Evolutionary conservation across 331 rosid species (phyloP), one percentile per base, ranked within the genome.

Genomic region (Saraca asoca): DNA sequence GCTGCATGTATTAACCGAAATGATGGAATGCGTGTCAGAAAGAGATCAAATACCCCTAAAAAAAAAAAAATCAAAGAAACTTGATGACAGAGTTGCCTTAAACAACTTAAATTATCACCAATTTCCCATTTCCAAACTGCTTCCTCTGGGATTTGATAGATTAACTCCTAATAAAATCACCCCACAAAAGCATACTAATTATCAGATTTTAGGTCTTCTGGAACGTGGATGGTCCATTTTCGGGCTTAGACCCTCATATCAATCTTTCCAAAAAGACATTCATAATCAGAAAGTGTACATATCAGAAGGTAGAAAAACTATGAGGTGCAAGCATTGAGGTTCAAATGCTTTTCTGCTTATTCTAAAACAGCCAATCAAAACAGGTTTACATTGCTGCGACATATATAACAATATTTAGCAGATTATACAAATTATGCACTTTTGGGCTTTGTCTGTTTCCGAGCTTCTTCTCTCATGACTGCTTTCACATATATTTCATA

Each of bases 401-500:
- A 33, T 54, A 63, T 42, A 51, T 29, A 73, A 44, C 48, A 64
- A 55, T 64, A 49, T 34, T 54, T 53, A 54, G 33, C 66, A 73
- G 51, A 50, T 55, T 37, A 50, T 64, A 64, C 35, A 29, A 19
- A 24, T 54, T 50, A 57, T 16, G 71, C 73, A 52, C 70, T 68
- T 16, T 51, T 45, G 43, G 66, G 60, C 46, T 43, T 11, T 10
- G 76, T 81, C 53, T 79, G 70, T 58, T 76, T 70, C 51, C 78
- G 74, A 46, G 94, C 75, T 51, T 84, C 94, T 74, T 85, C 83
- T 69, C 90, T 82, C 78, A 58, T 61, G 49, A 61, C 59, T 9
- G 84, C 87, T 73, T 33, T 88, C 39, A 88, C 86, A 39, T 85
- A 86, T 69, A 94, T 73, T 85, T 90, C 97, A n/a, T 90, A 90